These are phyloP conservation scores for Coniochaeta prunicola DNA, from an alignment of 2,329 filamentous ascomycete species.

Conservation along the genomic window DNA sequence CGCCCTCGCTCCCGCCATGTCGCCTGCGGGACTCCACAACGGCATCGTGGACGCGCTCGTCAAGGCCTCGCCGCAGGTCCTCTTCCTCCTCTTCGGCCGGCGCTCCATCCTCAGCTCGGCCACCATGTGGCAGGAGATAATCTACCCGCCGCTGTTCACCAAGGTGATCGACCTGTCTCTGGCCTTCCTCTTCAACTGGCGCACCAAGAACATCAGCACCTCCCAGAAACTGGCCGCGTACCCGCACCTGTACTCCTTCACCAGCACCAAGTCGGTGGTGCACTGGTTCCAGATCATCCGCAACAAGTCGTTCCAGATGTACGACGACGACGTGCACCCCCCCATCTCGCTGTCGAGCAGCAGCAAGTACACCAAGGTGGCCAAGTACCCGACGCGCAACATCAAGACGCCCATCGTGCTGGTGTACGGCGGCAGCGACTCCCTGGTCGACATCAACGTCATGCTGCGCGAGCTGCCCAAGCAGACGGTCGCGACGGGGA, in stretches of 20 bases:
- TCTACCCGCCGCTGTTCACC: constrained; percentile 92
- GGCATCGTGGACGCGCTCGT: constrained; percentile 87
- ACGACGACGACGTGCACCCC: constrained; percentile 85
- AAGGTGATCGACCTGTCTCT: constrained; percentile 78
- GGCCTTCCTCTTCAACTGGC: constrained; percentile 84
- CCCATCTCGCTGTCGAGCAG: constrained; percentile 63
- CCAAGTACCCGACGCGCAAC: constrained; percentile 92
- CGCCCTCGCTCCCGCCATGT: constrained; percentile 92
- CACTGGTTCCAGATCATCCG: constrained; percentile 99
- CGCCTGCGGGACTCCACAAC: constrained; percentile 82
- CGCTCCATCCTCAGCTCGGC: constrained; percentile 86
- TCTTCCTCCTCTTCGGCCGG: constrained; percentile 89
- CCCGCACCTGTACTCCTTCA: constrained; percentile 92
- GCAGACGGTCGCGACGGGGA: constrained; percentile 78
- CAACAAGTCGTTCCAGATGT: constrained; percentile 96
- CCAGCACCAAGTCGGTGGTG: constrained; percentile 92
- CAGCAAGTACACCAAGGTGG: constrained; percentile 89
- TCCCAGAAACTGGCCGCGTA: constrained; percentile 94
- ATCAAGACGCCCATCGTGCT: constrained; percentile 94
- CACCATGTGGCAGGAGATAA: constrained; percentile 93
- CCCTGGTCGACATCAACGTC: constrained; percentile 83
- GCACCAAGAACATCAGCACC: constrained; percentile 70
- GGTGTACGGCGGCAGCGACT: constrained; percentile 90
- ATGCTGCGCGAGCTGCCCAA: constrained; percentile 85
- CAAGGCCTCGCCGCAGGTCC: constrained; percentile 85